These are phyloP conservation scores for Blastobotrys attinorum DNA, from an alignment of 805 yeast genomes.

Conservation along the genomic window DNA sequence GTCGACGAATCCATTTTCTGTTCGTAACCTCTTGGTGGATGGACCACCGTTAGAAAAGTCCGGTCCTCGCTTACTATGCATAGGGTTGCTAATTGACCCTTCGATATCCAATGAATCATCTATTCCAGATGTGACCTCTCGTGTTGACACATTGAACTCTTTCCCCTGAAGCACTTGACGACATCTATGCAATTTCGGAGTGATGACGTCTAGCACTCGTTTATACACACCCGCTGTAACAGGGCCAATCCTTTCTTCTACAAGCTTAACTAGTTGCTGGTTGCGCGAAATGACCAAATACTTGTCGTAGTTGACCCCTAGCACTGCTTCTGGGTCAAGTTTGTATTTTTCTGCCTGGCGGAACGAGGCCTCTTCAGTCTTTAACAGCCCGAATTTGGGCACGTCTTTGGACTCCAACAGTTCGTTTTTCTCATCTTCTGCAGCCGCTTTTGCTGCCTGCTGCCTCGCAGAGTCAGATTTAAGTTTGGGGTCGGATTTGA, in stretches of 20 bases:
- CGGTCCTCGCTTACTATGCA: constrained; percentile 7
- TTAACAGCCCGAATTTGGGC: constrained; percentile 15
- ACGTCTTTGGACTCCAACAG: constrained; percentile 15
- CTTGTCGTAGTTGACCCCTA: constrained; percentile 57
- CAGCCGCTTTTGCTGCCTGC: constrained; percentile 53
- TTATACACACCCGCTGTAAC: constrained; percentile 59
- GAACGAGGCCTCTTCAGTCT: background rate
- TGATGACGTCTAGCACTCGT: constrained; percentile 49
- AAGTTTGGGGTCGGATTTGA: background rate
- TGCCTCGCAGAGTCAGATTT: constrained; percentile 47
- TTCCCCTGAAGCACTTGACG: constrained; percentile 23
- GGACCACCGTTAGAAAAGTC: constrained; percentile 4
- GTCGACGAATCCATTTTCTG: constrained; percentile 25
- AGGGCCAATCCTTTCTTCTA: constrained; percentile 61
- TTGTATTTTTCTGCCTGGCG: background rate
- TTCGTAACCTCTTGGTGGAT: constrained; percentile 15
- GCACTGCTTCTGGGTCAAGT: constrained; percentile 27
- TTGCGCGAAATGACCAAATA: constrained; percentile 62
- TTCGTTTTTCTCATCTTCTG: constrained; percentile 29
- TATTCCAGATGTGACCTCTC: constrained; percentile 26
- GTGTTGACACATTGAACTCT: constrained; percentile 29
- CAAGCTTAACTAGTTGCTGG: constrained; percentile 52
- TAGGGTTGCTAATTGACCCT: constrained; percentile 12
- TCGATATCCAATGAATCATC: constrained; percentile 15
- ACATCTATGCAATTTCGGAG: constrained; percentile 36